Evolutionary conservation across 805 yeast genomes (phyloP).

Genomic region (Suhomyces prunicola): DNA sequence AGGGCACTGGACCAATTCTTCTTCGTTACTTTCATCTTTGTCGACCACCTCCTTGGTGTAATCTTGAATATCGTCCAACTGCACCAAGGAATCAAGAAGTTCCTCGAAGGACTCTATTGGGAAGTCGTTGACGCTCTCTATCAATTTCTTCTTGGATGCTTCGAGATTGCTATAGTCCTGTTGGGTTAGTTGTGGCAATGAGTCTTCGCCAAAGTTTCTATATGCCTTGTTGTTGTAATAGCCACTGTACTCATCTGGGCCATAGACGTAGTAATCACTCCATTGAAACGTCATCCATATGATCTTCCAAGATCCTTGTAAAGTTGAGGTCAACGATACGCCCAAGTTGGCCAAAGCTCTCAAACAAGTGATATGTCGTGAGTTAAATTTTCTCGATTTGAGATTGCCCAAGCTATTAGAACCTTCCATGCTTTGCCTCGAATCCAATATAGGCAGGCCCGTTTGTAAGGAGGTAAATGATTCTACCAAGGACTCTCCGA

Average conservation of each 20-base stretch:
- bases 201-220: conserved; percentile 16
- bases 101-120: conserved; percentile 48
- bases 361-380: conserved; percentile 71
- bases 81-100: conserved; percentile 46
- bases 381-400: conserved; percentile 46
- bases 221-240: conserved; percentile 30
- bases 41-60: conserved; percentile 2
- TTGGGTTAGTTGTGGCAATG: conserved; percentile 34
- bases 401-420: neutral
- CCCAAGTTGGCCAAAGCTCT: conserved; percentile 78
- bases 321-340: conserved; percentile 73
- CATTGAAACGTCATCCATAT: conserved; percentile 67
- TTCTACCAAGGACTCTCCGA: conserved; percentile 52
- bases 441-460: neutral
- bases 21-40: conserved; percentile 15
- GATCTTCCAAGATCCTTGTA: conserved; percentile 64
- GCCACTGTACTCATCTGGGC: conserved; percentile 40
- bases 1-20: conserved; percentile 32
- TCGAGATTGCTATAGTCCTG: conserved; percentile 53
- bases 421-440: conserved; percentile 1
- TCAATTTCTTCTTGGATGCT: conserved; percentile 53
- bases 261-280: conserved; percentile 70
- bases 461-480: conserved; percentile 32
- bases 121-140: conserved; percentile 59
- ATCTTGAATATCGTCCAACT: conserved; percentile 17